A percentile compares a stretch with the other conserved stretches of the same genome.
These are phyloP conservation scores for Conticribra weissflogii DNA, from an alignment of 108 stramenopile genomes.

Conservation along the genomic window DNA sequence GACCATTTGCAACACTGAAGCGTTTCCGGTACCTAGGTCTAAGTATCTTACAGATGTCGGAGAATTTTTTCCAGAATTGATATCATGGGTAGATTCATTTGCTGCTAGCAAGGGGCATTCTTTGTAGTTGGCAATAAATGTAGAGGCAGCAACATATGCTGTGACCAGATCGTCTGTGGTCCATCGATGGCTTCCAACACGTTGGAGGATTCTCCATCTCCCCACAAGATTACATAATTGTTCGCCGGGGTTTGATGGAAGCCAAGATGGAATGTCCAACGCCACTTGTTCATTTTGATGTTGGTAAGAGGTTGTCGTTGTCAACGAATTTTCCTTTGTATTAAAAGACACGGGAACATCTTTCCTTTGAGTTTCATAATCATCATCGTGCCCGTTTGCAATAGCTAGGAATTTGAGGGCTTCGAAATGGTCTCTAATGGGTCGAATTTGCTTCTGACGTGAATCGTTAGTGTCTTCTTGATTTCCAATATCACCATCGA, in stretches of 20 bases:
- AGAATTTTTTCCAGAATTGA: background rate
- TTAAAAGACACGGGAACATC: constrained; percentile 10
- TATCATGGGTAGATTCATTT: background rate
- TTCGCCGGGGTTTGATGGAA: constrained; percentile 58
- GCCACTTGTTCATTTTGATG: background rate
- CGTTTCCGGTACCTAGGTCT: constrained; percentile 67
- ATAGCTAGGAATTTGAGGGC: constrained; percentile 20
- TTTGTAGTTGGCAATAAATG: constrained; percentile 16
- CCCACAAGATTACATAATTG: constrained; percentile 74
- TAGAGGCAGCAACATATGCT: constrained; percentile 59
- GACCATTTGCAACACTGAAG: constrained; percentile 63
- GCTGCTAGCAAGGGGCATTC: background rate
- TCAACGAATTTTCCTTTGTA: too few relatives aligned
- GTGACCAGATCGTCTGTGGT: constrained; percentile 82
- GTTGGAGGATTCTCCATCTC: constrained; percentile 70
- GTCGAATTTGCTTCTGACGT: too few relatives aligned
- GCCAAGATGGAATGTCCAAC: constrained; percentile 34
- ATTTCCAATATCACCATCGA: too few relatives aligned
- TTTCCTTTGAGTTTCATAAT: constrained; percentile 22
- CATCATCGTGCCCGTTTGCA: constrained; percentile 28
- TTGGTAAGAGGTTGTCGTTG: background rate
- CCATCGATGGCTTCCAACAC: constrained; percentile 69
- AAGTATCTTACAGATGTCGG: constrained; percentile 40
- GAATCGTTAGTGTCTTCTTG: too few relatives aligned
- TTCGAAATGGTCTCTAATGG: too few relatives aligned